Percentiles rank a stretch among this genome's conserved stretches.
Conservation (phyloP, 2,329 filamentous ascomycete species). For the Lanzia echinophila region DNA sequence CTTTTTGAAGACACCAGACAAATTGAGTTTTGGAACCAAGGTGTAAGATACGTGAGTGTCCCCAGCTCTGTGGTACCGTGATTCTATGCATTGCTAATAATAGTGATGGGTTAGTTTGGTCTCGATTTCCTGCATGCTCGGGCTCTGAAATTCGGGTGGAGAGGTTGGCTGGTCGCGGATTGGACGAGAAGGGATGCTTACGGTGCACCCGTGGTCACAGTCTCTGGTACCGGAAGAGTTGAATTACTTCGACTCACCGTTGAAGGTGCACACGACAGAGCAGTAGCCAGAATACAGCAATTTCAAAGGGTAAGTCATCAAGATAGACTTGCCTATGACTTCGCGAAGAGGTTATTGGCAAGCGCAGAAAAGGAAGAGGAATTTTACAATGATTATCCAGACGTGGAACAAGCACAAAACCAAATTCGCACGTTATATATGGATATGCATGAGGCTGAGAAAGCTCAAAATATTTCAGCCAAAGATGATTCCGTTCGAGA, state of each 20-base stretch:
- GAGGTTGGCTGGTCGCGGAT: background rate
- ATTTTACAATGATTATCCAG: background rate
- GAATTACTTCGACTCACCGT: background rate
- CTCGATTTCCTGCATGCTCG: background rate
- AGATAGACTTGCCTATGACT: background rate
- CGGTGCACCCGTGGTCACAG: background rate
- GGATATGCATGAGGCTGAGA: background rate
- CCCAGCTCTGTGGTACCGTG: background rate
- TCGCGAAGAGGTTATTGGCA: background rate
- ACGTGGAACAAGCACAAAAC: background rate
- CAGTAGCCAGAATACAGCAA: background rate
- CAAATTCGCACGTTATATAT: background rate
- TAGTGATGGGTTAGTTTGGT: background rate
- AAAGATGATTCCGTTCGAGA: background rate
- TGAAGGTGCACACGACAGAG: background rate
- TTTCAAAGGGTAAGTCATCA: background rate
- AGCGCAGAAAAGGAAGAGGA: background rate
- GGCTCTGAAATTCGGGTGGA: background rate
- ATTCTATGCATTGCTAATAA: background rate
- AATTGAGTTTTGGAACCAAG: background rate
- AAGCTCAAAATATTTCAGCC: background rate
- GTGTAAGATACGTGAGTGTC: background rate
- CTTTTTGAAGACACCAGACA: background rate
- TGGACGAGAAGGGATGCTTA: background rate
- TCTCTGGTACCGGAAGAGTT: background rate